Conservation (phyloP, 441 rosid species). For the Populus hybrid region DNA sequence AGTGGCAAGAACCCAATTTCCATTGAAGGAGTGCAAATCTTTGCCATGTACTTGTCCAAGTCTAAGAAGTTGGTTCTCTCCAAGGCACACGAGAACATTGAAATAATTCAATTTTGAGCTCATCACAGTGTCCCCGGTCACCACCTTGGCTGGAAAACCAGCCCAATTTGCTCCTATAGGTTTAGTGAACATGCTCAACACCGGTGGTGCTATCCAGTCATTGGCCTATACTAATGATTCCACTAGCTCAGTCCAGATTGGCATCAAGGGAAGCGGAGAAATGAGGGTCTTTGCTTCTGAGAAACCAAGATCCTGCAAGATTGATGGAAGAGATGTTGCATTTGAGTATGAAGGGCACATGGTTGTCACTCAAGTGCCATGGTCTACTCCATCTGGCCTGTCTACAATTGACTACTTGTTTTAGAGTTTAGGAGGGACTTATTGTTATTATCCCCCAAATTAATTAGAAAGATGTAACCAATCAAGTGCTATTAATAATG, state of each 20-base stretch:
- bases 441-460: background rate
- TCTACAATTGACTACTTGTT: background rate
- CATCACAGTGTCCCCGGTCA: slow-evolving; percentile 49
- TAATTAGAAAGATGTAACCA: too few relatives aligned
- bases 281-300: slow-evolving; percentile 48
- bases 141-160: slow-evolving; percentile 11
- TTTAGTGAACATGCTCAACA: slow-evolving; percentile 66
- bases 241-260: slow-evolving; percentile 27
- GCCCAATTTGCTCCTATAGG: slow-evolving; percentile 61
- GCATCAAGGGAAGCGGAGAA: slow-evolving; percentile 56
- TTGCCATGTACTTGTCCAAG: slow-evolving; percentile 48
- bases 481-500: background rate
- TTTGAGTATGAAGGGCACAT: slow-evolving; percentile 15
- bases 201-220: slow-evolving; percentile 61
- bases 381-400: background rate
- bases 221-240: slow-evolving; percentile 16
- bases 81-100: slow-evolving; percentile 31
- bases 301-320: slow-evolving; percentile 45
- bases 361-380: background rate
- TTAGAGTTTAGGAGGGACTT: background rate
- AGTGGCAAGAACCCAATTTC: too few relatives aligned
- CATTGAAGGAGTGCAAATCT: slow-evolving; percentile 36
- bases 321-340: slow-evolving; percentile 41
- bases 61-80: slow-evolving; percentile 46
- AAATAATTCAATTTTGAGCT: slow-evolving; percentile 46